These are phyloP conservation scores for Trametes cingulata DNA, from an alignment of 768 basidiomycete genomes.

Conservation along the genomic window DNA sequence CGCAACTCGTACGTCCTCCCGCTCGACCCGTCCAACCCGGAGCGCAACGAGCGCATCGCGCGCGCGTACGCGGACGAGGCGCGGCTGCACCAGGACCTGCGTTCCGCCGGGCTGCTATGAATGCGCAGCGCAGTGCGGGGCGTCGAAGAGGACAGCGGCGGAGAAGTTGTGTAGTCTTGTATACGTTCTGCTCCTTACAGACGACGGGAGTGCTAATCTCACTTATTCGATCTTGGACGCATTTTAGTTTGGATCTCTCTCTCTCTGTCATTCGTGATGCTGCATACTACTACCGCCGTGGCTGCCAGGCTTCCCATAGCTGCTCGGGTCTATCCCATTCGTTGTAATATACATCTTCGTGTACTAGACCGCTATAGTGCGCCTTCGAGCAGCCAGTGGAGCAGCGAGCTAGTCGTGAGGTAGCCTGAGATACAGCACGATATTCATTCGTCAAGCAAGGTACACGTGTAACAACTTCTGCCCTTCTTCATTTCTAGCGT, in stretches of 20 bases:
- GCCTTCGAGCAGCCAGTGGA: background rate
- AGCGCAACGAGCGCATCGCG: constrained; percentile 43
- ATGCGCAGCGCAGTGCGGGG: background rate
- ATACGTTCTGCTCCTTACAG: constrained; percentile 11
- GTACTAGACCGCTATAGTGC: background rate
- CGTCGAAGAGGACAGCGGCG: background rate
- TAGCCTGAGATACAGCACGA: background rate
- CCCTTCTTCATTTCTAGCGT: background rate
- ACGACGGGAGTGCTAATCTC: constrained; percentile 2
- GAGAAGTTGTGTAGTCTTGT: background rate
- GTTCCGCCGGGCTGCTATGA: constrained; percentile 65
- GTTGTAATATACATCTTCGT: constrained; percentile 14
- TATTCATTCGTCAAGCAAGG: background rate
- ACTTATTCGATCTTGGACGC: constrained; percentile 5
- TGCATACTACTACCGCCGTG: background rate
- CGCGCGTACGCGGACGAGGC: constrained; percentile 55
- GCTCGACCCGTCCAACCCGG: constrained; percentile 42
- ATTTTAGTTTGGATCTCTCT: background rate
- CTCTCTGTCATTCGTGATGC: constrained; percentile 3
- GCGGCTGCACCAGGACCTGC: constrained; percentile 57
- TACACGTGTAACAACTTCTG: constrained; percentile 6
- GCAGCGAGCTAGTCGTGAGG: background rate
- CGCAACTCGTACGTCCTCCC: constrained; percentile 42
- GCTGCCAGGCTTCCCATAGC: background rate
- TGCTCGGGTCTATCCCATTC: constrained; percentile 4